Conservation (phyloP, 2,329 filamentous ascomycete genomes). For the Capronia americana region DNA sequence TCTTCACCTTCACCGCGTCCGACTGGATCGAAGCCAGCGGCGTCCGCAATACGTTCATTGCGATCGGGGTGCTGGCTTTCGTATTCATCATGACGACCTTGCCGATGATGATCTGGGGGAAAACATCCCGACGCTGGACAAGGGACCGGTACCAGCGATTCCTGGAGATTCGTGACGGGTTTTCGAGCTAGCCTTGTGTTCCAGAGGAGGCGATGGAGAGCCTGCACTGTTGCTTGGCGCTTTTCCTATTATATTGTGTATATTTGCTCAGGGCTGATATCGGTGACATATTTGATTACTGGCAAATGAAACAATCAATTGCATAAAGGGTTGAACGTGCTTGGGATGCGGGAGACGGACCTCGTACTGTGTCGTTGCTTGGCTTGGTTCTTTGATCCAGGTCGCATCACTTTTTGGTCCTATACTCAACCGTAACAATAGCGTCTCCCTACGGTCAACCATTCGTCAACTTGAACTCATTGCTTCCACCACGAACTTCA, state of each 20-base stretch:
- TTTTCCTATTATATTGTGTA: neutral
- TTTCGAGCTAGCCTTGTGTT: conserved; percentile 13
- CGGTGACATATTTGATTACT: neutral
- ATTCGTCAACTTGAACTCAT: neutral
- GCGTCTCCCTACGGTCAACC: neutral
- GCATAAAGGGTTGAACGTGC: neutral
- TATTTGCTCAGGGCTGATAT: neutral
- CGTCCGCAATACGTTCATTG: conserved; percentile 58
- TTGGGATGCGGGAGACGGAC: no score
- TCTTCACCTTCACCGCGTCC: conserved; percentile 61
- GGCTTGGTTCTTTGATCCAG: neutral
- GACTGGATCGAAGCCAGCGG: conserved; percentile 58
- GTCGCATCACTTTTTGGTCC: neutral
- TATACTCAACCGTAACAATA: neutral
- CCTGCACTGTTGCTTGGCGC: neutral
- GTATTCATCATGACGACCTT: conserved; percentile 58
- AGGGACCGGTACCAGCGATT: conserved; percentile 55
- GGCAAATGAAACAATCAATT: neutral
- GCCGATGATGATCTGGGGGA: conserved; percentile 63
- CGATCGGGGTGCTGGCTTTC: conserved; percentile 59
- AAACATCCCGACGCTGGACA: conserved; percentile 57
- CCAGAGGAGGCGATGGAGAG: neutral
- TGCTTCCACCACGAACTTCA: neutral
- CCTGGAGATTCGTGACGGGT: conserved; percentile 56
- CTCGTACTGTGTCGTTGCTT: neutral